A percentile compares a stretch with the other conserved stretches of the same genome.
phyloP scores from a whole-genome alignment of 768 basidiomycete genomes.

The Trametopsis cervina region DNA sequence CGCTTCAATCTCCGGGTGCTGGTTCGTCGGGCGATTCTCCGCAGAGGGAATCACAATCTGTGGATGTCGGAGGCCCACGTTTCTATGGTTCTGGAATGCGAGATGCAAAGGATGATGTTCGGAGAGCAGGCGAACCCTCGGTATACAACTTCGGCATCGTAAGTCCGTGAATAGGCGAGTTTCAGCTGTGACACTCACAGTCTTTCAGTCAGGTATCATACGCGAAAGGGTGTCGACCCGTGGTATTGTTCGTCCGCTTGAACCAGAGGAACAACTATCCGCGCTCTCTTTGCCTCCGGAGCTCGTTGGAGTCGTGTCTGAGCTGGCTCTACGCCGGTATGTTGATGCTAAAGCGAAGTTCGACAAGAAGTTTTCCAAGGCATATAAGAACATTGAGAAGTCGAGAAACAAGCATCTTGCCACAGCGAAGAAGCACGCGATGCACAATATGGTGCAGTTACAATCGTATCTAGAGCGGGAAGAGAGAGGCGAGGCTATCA shows the following conservation, averaged over 20 bases:
- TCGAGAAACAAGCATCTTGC: constrained; percentile 59
- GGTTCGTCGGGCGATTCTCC: background rate
- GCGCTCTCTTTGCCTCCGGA: constrained; percentile 61
- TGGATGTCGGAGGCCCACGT: constrained; percentile 17
- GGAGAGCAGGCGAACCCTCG: constrained; percentile 53
- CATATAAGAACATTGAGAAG: constrained; percentile 54
- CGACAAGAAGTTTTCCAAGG: constrained; percentile 59
- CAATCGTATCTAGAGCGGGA: constrained; percentile 30
- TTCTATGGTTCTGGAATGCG: constrained; percentile 15
- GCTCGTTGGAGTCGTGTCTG: constrained; percentile 68
- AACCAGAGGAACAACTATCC: constrained; percentile 57
- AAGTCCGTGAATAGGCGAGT: constrained; percentile 13
- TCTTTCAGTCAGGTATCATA: constrained; percentile 59
- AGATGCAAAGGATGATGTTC: constrained; percentile 12
- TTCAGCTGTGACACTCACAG: constrained; percentile 21
- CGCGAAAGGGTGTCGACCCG: constrained; percentile 82
- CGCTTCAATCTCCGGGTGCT: background rate
- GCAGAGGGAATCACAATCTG: constrained; percentile 9
- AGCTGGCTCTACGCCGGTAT: constrained; percentile 72
- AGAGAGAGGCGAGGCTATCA: constrained; percentile 17
- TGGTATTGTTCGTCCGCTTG: constrained; percentile 79
- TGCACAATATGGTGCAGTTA: constrained; percentile 45
- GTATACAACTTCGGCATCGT: constrained; percentile 51
- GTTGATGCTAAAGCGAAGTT: constrained; percentile 51
- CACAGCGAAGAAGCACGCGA: constrained; percentile 55